A percentile compares a stretch with the other conserved stretches of the same genome.
These are phyloP conservation scores for Fomitopsis betulina DNA, from an alignment of 1,284 basidiomycete genomes.

Conservation along the genomic window DNA sequence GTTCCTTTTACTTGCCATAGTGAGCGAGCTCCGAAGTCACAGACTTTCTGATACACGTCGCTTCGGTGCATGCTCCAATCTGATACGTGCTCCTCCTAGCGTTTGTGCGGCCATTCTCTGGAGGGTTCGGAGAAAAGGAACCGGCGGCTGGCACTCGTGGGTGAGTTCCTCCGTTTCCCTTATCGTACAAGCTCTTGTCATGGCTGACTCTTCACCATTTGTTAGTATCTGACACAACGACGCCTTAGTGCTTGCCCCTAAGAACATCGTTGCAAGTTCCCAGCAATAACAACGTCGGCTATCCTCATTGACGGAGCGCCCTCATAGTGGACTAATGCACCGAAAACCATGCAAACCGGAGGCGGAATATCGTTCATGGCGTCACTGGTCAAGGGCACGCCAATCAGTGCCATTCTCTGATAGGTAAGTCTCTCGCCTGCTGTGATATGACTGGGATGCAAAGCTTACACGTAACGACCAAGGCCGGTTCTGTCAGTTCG, in stretches of 20 bases:
- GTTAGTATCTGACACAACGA: background rate
- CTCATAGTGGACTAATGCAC: background rate
- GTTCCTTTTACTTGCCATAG: background rate
- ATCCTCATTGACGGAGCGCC: background rate
- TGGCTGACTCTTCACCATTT: background rate
- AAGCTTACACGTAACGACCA: background rate
- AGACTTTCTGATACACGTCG: conserved; percentile 1
- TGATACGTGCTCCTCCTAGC: background rate
- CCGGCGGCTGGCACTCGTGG: background rate
- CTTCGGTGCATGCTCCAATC: background rate
- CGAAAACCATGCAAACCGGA: background rate
- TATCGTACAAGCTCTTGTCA: background rate
- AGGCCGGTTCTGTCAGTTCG: background rate
- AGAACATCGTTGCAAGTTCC: background rate
- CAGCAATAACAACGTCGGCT: background rate
- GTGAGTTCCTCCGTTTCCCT: background rate
- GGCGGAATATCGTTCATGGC: background rate
- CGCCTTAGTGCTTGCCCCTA: background rate
- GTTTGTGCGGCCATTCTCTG: background rate
- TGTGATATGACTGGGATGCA: background rate
- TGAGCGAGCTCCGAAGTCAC: background rate
- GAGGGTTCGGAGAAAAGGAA: conserved; percentile 1
- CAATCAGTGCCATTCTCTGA: background rate
- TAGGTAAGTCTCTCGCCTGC: background rate
- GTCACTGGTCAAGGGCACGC: conserved; percentile 2